Evolutionary conservation across 1,284 basidiomycete genomes (phyloP).

Genomic region (Papiliotrema fonsecae): DNA sequence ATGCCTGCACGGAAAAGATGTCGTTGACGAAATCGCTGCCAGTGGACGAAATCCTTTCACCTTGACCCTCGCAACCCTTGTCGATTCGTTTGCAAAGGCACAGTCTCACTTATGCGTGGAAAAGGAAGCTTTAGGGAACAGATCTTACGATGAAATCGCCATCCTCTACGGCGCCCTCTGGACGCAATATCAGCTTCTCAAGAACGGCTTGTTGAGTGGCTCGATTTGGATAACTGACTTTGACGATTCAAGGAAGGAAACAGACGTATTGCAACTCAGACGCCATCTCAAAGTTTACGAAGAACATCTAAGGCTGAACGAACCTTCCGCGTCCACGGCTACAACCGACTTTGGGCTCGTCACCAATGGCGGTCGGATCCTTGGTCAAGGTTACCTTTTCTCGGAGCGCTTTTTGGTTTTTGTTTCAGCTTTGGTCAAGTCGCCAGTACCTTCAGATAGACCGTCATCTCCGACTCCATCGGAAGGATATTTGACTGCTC

Average conservation of each 20-base stretch:
- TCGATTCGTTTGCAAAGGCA: conserved; percentile 12
- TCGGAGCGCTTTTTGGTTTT: conserved; percentile 63
- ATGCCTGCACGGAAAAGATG: conserved; percentile 41
- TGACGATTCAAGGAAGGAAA: conserved; percentile 25
- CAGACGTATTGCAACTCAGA: conserved; percentile 61
- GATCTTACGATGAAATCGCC: conserved; percentile 64
- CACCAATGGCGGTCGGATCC: conserved; percentile 6
- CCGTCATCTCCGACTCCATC: background rate
- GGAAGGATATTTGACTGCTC: background rate
- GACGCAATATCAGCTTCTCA: conserved; percentile 62
- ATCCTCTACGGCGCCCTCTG: conserved; percentile 58
- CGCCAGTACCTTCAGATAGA: conserved; percentile 25
- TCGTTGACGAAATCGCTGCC: conserved; percentile 23
- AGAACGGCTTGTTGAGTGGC: conserved; percentile 61
- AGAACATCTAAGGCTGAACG: conserved; percentile 46
- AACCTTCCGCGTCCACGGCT: conserved; percentile 18
- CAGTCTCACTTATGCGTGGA: background rate
- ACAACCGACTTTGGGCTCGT: conserved; percentile 22
- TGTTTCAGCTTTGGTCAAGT: conserved; percentile 28
- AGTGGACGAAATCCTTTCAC: conserved; percentile 50
- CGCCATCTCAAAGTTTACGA: conserved; percentile 55
- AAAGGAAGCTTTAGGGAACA: conserved; percentile 50
- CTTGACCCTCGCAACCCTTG: conserved; percentile 42
- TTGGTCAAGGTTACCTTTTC: conserved; percentile 55
- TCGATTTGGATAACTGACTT: conserved; percentile 49